Percentiles rank a stretch among this genome's conserved stretches.
Conservation (phyloP, 2,329 filamentous ascomycete genomes). For the Fusarium sp. region DNA sequence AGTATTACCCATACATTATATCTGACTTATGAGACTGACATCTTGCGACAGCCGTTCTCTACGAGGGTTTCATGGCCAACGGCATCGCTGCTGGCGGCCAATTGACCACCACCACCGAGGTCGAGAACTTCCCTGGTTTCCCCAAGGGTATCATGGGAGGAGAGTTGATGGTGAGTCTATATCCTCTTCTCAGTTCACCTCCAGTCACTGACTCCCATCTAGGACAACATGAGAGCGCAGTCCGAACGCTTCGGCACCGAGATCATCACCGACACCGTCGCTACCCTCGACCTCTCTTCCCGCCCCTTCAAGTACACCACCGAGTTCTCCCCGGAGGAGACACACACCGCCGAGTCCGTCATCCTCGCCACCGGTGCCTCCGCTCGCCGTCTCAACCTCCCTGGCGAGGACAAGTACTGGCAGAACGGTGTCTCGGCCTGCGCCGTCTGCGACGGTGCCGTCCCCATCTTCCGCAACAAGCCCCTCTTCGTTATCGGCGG, state of each 20-base stretch:
- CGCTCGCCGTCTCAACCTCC: slow-evolving; percentile 81
- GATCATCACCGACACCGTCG: slow-evolving; percentile 92
- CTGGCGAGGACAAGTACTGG: slow-evolving; percentile 96
- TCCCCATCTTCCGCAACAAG: slow-evolving; percentile 98
- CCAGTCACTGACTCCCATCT: background rate
- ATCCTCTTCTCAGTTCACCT: background rate
- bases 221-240: slow-evolving; percentile 92
- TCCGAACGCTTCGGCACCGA: slow-evolving; percentile 92
- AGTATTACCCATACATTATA: slow-evolving; percentile 44
- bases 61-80: slow-evolving; percentile 98
- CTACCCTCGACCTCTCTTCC: slow-evolving; percentile 83
- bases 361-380: slow-evolving; percentile 97
- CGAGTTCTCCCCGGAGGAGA: slow-evolving; percentile 85
- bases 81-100: slow-evolving; percentile 96
- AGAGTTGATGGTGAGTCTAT: slow-evolving; percentile 78
- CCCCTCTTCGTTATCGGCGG: slow-evolving; percentile 95
- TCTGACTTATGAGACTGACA: slow-evolving; percentile 21
- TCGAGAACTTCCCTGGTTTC: slow-evolving; percentile 98
- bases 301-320: slow-evolving; percentile 94
- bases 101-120: slow-evolving; percentile 96
- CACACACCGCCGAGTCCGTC: slow-evolving; percentile 88
- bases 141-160: slow-evolving; percentile 86
- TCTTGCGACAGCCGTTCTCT: slow-evolving; percentile 75
- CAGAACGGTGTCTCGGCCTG: slow-evolving; percentile 96
- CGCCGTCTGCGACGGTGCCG: slow-evolving; percentile 95